These are phyloP conservation scores for Epichloe sylvatica DNA, from an alignment of 2,329 filamentous ascomycete genomes.

Conservation along the genomic window DNA sequence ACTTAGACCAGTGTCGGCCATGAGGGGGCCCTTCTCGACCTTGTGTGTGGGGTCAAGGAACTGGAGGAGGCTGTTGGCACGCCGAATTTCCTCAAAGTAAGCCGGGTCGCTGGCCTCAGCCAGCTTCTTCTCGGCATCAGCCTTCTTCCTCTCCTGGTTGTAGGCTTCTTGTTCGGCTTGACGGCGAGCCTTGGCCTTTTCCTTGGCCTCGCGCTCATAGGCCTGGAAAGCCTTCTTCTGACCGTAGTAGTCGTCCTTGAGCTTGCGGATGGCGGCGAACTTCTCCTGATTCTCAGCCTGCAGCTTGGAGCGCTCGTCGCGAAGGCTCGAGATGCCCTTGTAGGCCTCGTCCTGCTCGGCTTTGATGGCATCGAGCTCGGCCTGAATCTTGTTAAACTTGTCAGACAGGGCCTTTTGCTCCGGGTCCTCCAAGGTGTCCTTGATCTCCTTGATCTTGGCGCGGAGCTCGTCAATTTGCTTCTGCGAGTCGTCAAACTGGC, in stretches of 20 bases:
- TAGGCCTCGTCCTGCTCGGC: slow-evolving; percentile 81
- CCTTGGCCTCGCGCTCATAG: slow-evolving; percentile 72
- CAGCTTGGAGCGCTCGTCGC: slow-evolving; percentile 73
- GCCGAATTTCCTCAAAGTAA: slow-evolving; percentile 84
- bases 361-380: slow-evolving; percentile 81
- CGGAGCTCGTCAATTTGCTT: slow-evolving; percentile 82
- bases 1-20: slow-evolving; percentile 57
- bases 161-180: slow-evolving; percentile 67
- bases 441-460: slow-evolving; percentile 75
- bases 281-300: slow-evolving; percentile 79
- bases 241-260: slow-evolving; percentile 81
- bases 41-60: slow-evolving; percentile 71
- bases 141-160: slow-evolving; percentile 59
- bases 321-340: slow-evolving; percentile 72
- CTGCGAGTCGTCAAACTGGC: slow-evolving; percentile 68
- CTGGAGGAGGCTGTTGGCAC: slow-evolving; percentile 72
- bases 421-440: slow-evolving; percentile 80
- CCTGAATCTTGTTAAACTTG: slow-evolving; percentile 70
- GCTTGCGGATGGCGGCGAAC: slow-evolving; percentile 63
- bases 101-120: slow-evolving; percentile 74
- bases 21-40: slow-evolving; percentile 52
- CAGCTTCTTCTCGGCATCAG: slow-evolving; percentile 61
- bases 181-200: slow-evolving; percentile 61
- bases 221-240: slow-evolving; percentile 69
- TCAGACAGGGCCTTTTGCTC: slow-evolving; percentile 81